A percentile compares a stretch with the other conserved stretches of the same genome.
These are phyloP conservation scores for Chytriomyces confervae DNA, from an alignment of 192 early-diverging fungal species.

Conservation along the genomic window DNA sequence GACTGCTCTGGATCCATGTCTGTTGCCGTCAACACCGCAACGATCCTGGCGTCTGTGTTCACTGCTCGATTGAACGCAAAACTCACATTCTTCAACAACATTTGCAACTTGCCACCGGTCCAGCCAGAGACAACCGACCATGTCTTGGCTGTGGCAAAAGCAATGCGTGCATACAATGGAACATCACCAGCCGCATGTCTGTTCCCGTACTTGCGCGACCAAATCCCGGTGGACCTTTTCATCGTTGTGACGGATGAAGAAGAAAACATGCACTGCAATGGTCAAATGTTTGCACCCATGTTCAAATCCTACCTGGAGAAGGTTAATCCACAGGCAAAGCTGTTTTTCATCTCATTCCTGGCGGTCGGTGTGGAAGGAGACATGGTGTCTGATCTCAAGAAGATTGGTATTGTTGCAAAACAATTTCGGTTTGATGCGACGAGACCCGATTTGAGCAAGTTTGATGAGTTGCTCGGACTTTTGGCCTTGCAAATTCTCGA, in stretches of 20 bases:
- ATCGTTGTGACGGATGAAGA: slow-evolving; percentile 45
- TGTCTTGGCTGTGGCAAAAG: slow-evolving; percentile 21
- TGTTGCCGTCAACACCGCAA: slow-evolving; percentile 36
- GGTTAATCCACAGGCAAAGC: slow-evolving; percentile 37
- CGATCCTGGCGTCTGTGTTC: slow-evolving; percentile 23
- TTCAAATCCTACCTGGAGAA: slow-evolving; percentile 40
- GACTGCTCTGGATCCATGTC: slow-evolving; percentile 36
- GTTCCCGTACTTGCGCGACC: slow-evolving; percentile 14
- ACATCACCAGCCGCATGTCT: slow-evolving; percentile 28
- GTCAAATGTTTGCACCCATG: slow-evolving; percentile 30
- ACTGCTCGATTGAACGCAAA: slow-evolving; percentile 30
- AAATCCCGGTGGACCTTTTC: slow-evolving; percentile 25
- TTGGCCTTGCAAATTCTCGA: slow-evolving; percentile 34
- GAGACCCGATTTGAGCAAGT: slow-evolving; percentile 32
- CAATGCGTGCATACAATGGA: slow-evolving; percentile 3
- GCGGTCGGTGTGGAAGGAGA: slow-evolving; percentile 24
- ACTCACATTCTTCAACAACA: slow-evolving; percentile 21
- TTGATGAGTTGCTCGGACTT: slow-evolving; percentile 34
- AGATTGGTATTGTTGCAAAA: slow-evolving; percentile 28
- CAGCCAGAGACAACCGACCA: slow-evolving; percentile 18
- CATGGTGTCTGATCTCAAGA: slow-evolving; percentile 27
- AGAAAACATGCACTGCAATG: slow-evolving; percentile 36
- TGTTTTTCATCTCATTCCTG: slow-evolving; percentile 43
- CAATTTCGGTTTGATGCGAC: slow-evolving; percentile 36
- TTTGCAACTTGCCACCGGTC: slow-evolving; percentile 1